Conservation (phyloP, 164 flowering plant genomes). For the Piper betle region DNA sequence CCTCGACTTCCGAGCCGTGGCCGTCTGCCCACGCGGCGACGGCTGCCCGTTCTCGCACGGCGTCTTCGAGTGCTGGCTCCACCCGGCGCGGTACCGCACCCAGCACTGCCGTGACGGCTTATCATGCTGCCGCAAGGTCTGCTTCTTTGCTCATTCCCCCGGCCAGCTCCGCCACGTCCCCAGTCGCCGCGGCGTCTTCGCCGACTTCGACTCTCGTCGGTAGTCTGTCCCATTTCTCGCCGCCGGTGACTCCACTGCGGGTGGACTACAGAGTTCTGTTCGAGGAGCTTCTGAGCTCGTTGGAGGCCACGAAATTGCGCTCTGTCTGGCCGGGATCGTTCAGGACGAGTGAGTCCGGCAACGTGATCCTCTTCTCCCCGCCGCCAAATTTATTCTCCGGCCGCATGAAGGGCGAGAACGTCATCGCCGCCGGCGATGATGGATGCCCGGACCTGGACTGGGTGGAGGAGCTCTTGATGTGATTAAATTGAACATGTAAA, state of each 20-base stretch:
- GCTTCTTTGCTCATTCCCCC: conserved; percentile 82
- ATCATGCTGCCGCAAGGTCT: conserved; percentile 56
- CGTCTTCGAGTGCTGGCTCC: conserved; percentile 90
- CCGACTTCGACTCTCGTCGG: conserved; percentile 3
- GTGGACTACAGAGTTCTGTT: background rate
- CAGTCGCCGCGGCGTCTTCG: conserved; percentile 11
- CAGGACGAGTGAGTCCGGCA: background rate
- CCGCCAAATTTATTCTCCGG: background rate
- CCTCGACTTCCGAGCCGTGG: conserved; percentile 40
- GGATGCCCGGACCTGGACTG: conserved; percentile 9
- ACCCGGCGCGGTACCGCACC: conserved; percentile 73
- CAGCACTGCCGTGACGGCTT: conserved; percentile 81
- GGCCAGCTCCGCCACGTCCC: conserved; percentile 52
- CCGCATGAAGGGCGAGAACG: background rate
- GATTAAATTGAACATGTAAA: background rate
- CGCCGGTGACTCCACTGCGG: conserved; percentile 3
- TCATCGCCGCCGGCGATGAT: background rate
- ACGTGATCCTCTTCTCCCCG: background rate
- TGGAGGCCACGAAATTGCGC: conserved; percentile 2
- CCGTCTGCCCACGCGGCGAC: conserved; percentile 49
- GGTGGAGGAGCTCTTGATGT: conserved; percentile 12
- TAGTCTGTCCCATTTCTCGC: conserved; percentile 4
- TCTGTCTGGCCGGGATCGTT: background rate
- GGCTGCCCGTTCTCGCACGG: conserved; percentile 79
- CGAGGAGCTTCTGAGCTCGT: background rate